Evolutionary conservation across 768 basidiomycete species (phyloP), one percentile per base, ranked within the genome.

Genomic region (Psilocybe tampanensis): DNA sequence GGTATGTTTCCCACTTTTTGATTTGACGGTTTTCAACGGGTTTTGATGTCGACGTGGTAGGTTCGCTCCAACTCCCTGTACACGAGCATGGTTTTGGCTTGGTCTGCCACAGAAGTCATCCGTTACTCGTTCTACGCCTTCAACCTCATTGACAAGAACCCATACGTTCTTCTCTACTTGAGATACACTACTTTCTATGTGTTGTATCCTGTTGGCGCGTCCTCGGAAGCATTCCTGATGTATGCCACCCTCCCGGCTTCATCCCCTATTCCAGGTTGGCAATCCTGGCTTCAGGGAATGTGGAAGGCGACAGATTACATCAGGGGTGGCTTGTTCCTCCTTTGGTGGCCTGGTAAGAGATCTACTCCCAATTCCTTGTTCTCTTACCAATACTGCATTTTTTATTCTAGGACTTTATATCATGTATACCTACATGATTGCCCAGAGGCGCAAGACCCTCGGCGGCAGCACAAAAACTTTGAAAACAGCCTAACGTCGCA

Each of bases 161-260:
- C 78, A 9, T 71, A 80, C 19, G 29, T 71, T 15, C 81, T 92
- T 42, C 74, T 86, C 22, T 90, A 81, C 76, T 70, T 89, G 42
- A 93, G 96, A 53, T 99, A 98, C 80, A 91, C 94, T 18, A 84
- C 93, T 8, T 99, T 98, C 74, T 96, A 90, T 72, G 59, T 94
- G 45, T 82, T 98, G n/a, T 98, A 99, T 75, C 95, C 93, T 4
- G 69, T 94, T 21, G 97, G 97, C 44, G 96, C 97, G 1, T 82
- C 84, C 6, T 94, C 92, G 21, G 97, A 99, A 72, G 95, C 94
- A 0, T 84, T 89, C 68, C 80, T 96, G 55, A 89, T 87, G 66
- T 87, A 86, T 66, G 80, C 87, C 1, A 90, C 92, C 4, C 81
- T 97, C 29, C 90, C 91, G 8, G 60, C 60, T 24, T 75, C 76